Evolutionary conservation across 1,284 basidiomycete genomes (phyloP), one percentile per base, ranked within the genome.

Genomic region (Rhodotorula sp.): DNA sequence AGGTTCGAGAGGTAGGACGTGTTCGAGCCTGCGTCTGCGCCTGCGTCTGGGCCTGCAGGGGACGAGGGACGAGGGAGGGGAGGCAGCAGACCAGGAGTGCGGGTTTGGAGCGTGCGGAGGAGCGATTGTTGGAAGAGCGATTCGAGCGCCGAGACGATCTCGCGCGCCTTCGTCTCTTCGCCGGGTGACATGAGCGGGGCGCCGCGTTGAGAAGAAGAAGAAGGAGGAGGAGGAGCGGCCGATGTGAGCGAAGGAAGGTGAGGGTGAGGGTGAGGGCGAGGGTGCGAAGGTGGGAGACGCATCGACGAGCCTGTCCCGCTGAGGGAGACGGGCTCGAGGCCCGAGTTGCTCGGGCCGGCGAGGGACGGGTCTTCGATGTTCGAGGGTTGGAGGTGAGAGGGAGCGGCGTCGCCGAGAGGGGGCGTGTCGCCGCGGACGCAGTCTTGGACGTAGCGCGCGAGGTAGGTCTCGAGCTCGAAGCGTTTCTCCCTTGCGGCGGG

Each of bases 321-420:
- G 56, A 66, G 9, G 0, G 73, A 74, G 2, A 37, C 16, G 0
- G 71, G 70, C 28, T 74, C 73, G 63, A 67, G 16, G 7, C 73
- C 73, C 10, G 71, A 74, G 26, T 72, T 66, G 64, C 68, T 70
- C n/a, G 73, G 65, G 0, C 69, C 70, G 26, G 73, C 68, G 30
- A 68, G 59, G 6, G 28, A 18, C 6, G 24, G 50, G 28, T 22
- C 40, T 13, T 62, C 44, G 54, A 61, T 9, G 53, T 30, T 37
- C 16, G 16, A 26, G 26, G 54, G 13, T 34, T 2, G 57, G 8
- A 16, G 56, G 57, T 16, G 11, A 18, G 13, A 44, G 30, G 28
- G 47, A 20, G 34, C 11, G 30, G 44, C 6, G 28, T 9, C 11
- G 7, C 57, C 46, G 63, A 31, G 10, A 2, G 30, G 0, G 15